Evolutionary conservation across 768 basidiomycete genomes (phyloP).

Genomic region (Tricholoma sp.): DNA sequence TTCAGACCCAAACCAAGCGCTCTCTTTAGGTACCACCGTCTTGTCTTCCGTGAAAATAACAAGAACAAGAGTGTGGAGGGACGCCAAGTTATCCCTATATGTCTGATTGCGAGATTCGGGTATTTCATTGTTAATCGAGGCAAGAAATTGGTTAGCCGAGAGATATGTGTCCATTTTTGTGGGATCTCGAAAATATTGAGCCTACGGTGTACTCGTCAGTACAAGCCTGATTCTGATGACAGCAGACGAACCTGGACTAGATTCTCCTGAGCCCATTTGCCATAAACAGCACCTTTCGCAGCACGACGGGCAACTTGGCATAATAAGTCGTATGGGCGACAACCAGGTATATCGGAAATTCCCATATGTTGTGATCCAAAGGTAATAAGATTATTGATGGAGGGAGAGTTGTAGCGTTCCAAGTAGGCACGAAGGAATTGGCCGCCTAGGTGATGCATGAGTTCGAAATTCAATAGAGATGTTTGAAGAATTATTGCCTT

Average conservation of each 20-base stretch:
- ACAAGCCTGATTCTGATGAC: neutral
- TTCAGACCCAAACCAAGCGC: conserved; percentile 82
- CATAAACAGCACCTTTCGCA: conserved; percentile 61
- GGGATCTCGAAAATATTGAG: conserved; percentile 84
- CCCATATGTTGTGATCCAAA: conserved; percentile 91
- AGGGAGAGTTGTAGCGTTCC: conserved; percentile 69
- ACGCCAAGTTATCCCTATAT: conserved; percentile 55
- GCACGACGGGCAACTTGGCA: conserved; percentile 66
- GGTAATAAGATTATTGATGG: conserved; percentile 76
- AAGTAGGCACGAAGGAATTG: conserved; percentile 87
- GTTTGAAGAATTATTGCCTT: conserved; percentile 42
- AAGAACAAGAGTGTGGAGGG: conserved; percentile 64
- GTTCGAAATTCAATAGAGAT: neutral
- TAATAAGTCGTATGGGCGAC: conserved; percentile 58
- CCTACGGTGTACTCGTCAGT: conserved; percentile 34
- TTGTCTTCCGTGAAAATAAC: conserved; percentile 68
- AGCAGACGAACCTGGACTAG: conserved; percentile 53
- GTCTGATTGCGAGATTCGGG: conserved; percentile 47
- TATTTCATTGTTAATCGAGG: conserved; percentile 79
- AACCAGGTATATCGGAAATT: conserved; percentile 68
- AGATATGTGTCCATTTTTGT: conserved; percentile 54
- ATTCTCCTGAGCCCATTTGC: conserved; percentile 71
- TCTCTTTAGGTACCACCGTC: conserved; percentile 82
- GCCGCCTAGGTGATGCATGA: conserved; percentile 42
- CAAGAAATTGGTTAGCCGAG: conserved; percentile 57